Evolutionary conservation across 1,139 yeast genomes (phyloP), one percentile per base, ranked within the genome.

Genomic region (Wickerhamomyces sp.): DNA sequence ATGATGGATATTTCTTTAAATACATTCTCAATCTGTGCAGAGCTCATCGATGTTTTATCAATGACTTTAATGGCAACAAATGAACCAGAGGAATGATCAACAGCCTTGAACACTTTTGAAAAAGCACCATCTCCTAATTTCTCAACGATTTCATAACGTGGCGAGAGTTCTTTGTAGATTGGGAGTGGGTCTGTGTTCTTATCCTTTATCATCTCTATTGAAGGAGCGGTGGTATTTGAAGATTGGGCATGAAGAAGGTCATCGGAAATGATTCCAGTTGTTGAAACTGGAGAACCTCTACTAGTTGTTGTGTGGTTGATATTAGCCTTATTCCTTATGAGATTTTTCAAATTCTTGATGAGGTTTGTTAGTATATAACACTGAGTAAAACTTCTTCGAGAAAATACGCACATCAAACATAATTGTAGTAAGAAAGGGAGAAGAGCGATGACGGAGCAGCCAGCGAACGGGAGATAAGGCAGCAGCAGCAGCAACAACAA

Each of bases 41-140:
- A 44, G 7, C 60, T 52, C 50, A 82, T 68, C 49, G 81, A 79
- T 43, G 72, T 69, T 64, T 93, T 93, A 55, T 79, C 76, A 47
- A 94, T 90, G 47, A 90, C 81, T 62, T 93, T 93, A 54, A 93
- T 78, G n/a, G 99, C 97, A 39, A 90, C 65, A 15, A 50, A 49
- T 6, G 49, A 42, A 36, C 49, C 36, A 37, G 37, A 38, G 11
- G 39, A 51, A 29, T 42, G 37, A 39, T 50, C 61, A 14, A 39
- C 8, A 14, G 96, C 97, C 53, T 79, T 78, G 67, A 81, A 89
- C 8, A 91, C 98, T 38, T 78, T 75, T 6, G 96, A 87, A 62
- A 91, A 91, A 0, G 98, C 98, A 14, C 98, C 98, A 62, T 87
- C 93, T 2, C 91, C 91, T 14, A 84, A 66, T 49, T 70, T 70